phyloP scores from a whole-genome alignment of 2,329 filamentous ascomycete genomes.

The Cladophialophora psammophila region DNA sequence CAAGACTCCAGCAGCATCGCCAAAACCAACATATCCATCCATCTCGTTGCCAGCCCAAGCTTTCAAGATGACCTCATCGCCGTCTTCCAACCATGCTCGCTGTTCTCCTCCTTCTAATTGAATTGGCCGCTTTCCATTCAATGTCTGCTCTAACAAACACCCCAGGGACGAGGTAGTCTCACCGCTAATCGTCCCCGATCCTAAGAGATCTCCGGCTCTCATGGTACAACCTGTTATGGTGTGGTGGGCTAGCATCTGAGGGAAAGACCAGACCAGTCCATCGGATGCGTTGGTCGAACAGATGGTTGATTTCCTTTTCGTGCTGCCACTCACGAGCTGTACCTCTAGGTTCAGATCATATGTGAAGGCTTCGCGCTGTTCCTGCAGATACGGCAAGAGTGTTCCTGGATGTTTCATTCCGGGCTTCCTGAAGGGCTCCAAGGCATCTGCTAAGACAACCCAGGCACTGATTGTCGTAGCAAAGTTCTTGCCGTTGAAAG shows the following conservation, averaged over 20 bases:
- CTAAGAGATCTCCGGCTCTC: slow-evolving; percentile 15
- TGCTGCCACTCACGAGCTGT: slow-evolving; percentile 15
- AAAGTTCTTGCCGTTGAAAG: slow-evolving; percentile 29
- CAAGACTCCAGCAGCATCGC: slow-evolving; percentile 44
- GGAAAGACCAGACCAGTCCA: slow-evolving; percentile 12
- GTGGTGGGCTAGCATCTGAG: slow-evolving; percentile 25
- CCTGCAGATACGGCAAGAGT: slow-evolving; percentile 11
- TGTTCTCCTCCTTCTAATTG: slow-evolving; percentile 61
- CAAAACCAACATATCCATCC: slow-evolving; percentile 74
- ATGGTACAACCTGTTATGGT: slow-evolving; percentile 12
- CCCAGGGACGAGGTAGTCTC: not conserved
- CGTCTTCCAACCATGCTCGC: slow-evolving; percentile 74
- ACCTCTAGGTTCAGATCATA: slow-evolving; percentile 16
- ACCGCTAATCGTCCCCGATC: slow-evolving; percentile 18
- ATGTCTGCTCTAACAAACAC: slow-evolving; percentile 14
- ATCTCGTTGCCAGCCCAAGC: slow-evolving; percentile 64
- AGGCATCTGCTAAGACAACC: slow-evolving; percentile 23
- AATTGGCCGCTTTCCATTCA: slow-evolving; percentile 52
- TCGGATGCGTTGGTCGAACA: slow-evolving; percentile 15
- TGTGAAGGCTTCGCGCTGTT: slow-evolving; percentile 1
- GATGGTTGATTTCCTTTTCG: not conserved
- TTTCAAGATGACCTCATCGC: slow-evolving; percentile 70
- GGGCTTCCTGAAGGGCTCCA: slow-evolving; percentile 22
- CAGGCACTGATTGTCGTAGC: slow-evolving; percentile 25
- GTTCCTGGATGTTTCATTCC: slow-evolving; percentile 1